Evolutionary conservation across 495 filamentous ascomycete species (phyloP).

Genomic region (Penicillium flavigenum): DNA sequence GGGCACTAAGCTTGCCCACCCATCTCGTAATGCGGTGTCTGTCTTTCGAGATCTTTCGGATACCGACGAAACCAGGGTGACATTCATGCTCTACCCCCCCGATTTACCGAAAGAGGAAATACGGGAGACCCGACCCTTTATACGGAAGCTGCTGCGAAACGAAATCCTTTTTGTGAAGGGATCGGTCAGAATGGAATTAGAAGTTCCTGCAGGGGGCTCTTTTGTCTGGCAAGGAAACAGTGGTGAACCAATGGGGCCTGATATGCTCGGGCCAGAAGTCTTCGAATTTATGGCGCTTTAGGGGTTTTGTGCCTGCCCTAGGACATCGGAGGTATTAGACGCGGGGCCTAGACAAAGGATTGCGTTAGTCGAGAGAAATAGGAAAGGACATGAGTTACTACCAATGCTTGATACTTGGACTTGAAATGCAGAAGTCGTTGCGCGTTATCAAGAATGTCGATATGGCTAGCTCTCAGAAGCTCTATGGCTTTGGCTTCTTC

Average conservation of each 20-base stretch:
- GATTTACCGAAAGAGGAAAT: constrained; percentile 7
- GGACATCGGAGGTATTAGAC: too few relatives aligned
- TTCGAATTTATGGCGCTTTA: constrained; percentile 9
- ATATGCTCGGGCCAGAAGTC: constrained; percentile 1
- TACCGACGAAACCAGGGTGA: constrained; percentile 2
- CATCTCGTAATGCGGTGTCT: constrained; percentile 7
- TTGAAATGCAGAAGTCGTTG: too few relatives aligned
- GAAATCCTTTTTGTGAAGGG: constrained; percentile 14
- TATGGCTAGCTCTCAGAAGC: too few relatives aligned
- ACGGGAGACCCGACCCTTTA: neutral
- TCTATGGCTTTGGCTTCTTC: too few relatives aligned
- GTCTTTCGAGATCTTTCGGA: constrained; percentile 11
- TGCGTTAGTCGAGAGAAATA: too few relatives aligned
- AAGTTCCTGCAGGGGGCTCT: constrained; percentile 3
- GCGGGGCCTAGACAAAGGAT: too few relatives aligned
- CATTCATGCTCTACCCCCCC: constrained; percentile 1
- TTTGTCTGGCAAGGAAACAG: constrained; percentile 10
- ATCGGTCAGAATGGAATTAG: constrained; percentile 10
- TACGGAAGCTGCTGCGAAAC: constrained; percentile 7
- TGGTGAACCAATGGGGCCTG: neutral
- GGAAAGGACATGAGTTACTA: too few relatives aligned
- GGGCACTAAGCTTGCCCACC: constrained; percentile 5
- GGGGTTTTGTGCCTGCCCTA: too few relatives aligned
- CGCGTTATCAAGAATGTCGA: too few relatives aligned
- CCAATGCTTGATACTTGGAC: too few relatives aligned